Base-by-base conservation (phyloP, 208 protist species). In the Herpetomonas samuelpessoai region DNA sequence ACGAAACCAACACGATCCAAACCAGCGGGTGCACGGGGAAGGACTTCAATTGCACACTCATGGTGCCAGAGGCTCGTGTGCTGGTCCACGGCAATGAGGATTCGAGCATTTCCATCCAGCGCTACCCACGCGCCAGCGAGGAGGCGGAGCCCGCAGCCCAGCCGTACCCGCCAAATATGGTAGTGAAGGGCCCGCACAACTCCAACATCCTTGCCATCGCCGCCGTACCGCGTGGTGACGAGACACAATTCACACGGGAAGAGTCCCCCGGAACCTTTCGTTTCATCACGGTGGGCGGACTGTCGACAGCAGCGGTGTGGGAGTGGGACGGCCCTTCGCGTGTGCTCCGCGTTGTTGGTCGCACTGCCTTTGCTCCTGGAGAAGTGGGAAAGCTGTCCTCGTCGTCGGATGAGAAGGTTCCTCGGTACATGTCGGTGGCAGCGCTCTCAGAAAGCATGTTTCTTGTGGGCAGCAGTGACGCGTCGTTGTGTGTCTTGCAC, bases 141-240 rank as follows among this genome's bases (percentile, higher is more conserved):
- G 28, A 10, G 12, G n/a, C 7, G 9, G 21, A 25, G 21, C 28
- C 6, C 28, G 24, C 51, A 7, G 18, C 51, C n/a, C n/a, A n/a
- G 7, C 7, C 12, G 0, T 49, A n/a, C 31, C 0, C 9, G 9
- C 0, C 28, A 29, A 14, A 6, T 27, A 27, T 21, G 21, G 18
- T 14, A 7, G 29, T 44, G 16, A 10, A 12, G 18, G 83, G 88
- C 2, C 74, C 83, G 3, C 88, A 94, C 61, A 69, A 80, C 28
- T 88, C 88, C 1, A 94, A 94, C 62, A 84, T 94, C 27, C 53
- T 94, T 12, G 76, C 74, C 0, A 69, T 88, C 35, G 46, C 50
- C 35, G 45, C 47, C 52, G 19, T 92, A 60, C 65, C 59, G 1
- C n/a, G 6, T 3, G 1, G 46, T 2, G 19, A 38, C 22, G 38